Base-by-base conservation (phyloP, 169 alveolate genomes). In the Plasmodium coatneyi region DNA sequence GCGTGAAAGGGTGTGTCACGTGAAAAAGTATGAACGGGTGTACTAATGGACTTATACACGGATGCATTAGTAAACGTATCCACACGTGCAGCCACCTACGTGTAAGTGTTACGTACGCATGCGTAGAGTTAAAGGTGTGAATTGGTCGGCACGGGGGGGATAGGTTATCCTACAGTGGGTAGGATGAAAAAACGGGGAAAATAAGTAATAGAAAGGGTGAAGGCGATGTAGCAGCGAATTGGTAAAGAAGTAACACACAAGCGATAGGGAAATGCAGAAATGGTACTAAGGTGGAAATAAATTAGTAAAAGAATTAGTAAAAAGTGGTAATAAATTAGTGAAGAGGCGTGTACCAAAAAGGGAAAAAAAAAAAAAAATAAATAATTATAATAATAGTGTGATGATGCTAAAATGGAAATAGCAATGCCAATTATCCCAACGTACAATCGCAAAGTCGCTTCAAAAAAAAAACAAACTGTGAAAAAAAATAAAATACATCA, bases 201-300 rank as follows among this genome's bases (percentile, higher is more conserved):
- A 10, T 19, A 25, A 25, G 76, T 66, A 66, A 66, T 66, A 66
- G 36, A 41, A 25, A 66, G 36, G n/a, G 36, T 60, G 76, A 56
- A 16, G 16, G 34, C 36, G 16, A 7, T 4, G 76, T 25, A 25
- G 36, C 30, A 12, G n/a, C 5, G 76, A 66, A 66, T 5, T 66
- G 30, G 76, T 66, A 28, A 49, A 49, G 36, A n/a, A 25, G 30
- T 25, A n/a, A 12, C 6, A 28, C 76, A 12, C 19, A 28, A 5
- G 76, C 5, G 76, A 28, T 19, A 3, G 36, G 0, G 19, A 19
- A 66, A 28, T 22, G 41, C 22, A 0, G 36, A 19, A 66, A 66
- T 66, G 76, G 76, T 66, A 66, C 41, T 66, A 66, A 66, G 76
- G n/a, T 66, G 76, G 76, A 66, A 66, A 49, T 49, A 49, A 49